These are phyloP conservation scores for Yamadazyma pseudoaaseri DNA, from an alignment of 1,139 yeast species.

Conservation along the genomic window DNA sequence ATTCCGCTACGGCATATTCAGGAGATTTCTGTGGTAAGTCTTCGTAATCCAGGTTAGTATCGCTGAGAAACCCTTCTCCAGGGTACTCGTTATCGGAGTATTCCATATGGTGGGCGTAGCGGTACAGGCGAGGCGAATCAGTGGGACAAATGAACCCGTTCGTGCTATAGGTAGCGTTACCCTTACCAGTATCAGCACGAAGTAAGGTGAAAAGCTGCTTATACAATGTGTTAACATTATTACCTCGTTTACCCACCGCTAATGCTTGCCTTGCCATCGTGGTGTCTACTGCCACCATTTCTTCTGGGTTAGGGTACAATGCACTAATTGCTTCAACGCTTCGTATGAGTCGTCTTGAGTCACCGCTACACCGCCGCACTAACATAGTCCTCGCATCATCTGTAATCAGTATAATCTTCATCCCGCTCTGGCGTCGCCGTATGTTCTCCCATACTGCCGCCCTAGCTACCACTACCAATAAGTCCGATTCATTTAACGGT, in stretches of 20 bases:
- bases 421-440: constrained; percentile 13
- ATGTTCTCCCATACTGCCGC: constrained; percentile 32
- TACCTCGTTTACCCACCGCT: too few relatives aligned
- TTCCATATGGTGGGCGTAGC: constrained; percentile 23
- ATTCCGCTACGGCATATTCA: not conserved
- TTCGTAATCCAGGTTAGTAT: constrained; percentile 18
- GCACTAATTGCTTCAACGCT: not conserved
- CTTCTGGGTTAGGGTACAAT: too few relatives aligned
- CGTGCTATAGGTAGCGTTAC: too few relatives aligned
- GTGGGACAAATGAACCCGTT: constrained; percentile 4
- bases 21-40: not conserved
- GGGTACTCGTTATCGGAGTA: constrained; percentile 35
- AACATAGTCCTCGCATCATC: constrained; percentile 2
- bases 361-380: constrained; percentile 19
- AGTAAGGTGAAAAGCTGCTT: too few relatives aligned
- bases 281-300: too few relatives aligned
- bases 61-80: constrained; percentile 16
- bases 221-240: too few relatives aligned
- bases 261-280: too few relatives aligned
- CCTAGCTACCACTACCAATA: constrained; percentile 20
- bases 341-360: constrained; percentile 22
- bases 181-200: constrained; percentile 5
- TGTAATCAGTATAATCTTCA: not conserved
- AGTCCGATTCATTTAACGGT: constrained; percentile 19
- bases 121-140: not conserved